Conservation (phyloP, 2,329 filamentous ascomycete genomes). For the Elsinoe batatas region DNA sequence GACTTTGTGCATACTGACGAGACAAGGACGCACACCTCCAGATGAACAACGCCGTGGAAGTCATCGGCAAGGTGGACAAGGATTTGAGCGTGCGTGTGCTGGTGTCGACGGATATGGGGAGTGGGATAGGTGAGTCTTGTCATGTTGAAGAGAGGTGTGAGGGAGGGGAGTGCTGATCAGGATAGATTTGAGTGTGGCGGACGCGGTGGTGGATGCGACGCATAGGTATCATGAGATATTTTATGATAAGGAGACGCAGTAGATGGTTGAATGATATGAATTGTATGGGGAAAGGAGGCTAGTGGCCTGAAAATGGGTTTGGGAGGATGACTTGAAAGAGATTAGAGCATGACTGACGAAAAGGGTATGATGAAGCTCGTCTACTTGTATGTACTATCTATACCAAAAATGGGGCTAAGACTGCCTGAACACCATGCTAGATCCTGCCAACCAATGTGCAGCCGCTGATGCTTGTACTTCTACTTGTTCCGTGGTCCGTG, state of each 20-base stretch:
- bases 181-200: slow-evolving; percentile 63
- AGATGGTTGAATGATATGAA: neutral
- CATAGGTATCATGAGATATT: slow-evolving; percentile 77
- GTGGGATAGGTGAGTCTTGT: slow-evolving; percentile 53
- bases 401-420: neutral
- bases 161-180: neutral
- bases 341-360: neutral
- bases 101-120: slow-evolving; percentile 59
- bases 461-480: slow-evolving; percentile 1
- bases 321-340: no score
- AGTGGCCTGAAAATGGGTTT: neutral
- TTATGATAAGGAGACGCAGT: slow-evolving; percentile 42
- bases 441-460: neutral
- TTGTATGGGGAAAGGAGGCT: neutral
- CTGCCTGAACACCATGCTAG: slow-evolving; percentile 1
- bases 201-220: slow-evolving; percentile 74
- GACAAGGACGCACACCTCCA: slow-evolving; percentile 59
- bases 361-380: neutral
- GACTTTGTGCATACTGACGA: neutral
- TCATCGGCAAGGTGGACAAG: slow-evolving; percentile 70
- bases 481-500: neutral
- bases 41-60: slow-evolving; percentile 59
- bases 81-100: slow-evolving; percentile 64
- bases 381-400: slow-evolving; percentile 12
- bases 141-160: neutral